phyloP scores from a whole-genome alignment of 768 basidiomycete genomes.

The Leucocoprinus sp. region DNA sequence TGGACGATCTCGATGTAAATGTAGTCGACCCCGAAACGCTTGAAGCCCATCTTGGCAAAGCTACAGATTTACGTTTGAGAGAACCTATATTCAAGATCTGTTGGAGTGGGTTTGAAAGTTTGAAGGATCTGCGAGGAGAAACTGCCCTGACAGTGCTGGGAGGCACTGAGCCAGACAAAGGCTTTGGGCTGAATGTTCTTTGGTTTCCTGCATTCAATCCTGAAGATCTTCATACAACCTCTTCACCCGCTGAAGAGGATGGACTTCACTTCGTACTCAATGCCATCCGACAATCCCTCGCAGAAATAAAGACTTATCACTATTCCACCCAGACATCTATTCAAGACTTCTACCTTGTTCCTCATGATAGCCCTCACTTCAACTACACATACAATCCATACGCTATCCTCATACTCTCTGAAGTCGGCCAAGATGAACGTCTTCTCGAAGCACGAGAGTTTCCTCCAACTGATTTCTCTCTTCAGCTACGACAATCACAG shows the following conservation, averaged over 20 bases:
- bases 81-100: conserved; percentile 84
- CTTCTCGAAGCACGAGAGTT: conserved; percentile 59
- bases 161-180: conserved; percentile 49
- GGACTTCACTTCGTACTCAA: conserved; percentile 41
- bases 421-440: conserved; percentile 38
- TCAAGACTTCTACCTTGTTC: conserved; percentile 78
- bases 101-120: conserved; percentile 74
- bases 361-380: conserved; percentile 63
- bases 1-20: conserved; percentile 48
- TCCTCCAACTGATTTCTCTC: conserved; percentile 50
- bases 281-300: conserved; percentile 57
- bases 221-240: conserved; percentile 28
- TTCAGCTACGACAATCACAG: background rate
- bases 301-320: conserved; percentile 39
- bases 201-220: conserved; percentile 62
- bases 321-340: conserved; percentile 51
- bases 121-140: conserved; percentile 55
- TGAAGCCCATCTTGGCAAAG: conserved; percentile 28
- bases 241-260: conserved; percentile 23
- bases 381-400: conserved; percentile 58
- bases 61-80: conserved; percentile 19
- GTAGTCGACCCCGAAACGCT: conserved; percentile 40
- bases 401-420: conserved; percentile 55
- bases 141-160: conserved; percentile 73
- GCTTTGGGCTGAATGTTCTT: conserved; percentile 57